Base-by-base conservation (phyloP, 306 rosid species). In the Carpinus viminea region DNA sequence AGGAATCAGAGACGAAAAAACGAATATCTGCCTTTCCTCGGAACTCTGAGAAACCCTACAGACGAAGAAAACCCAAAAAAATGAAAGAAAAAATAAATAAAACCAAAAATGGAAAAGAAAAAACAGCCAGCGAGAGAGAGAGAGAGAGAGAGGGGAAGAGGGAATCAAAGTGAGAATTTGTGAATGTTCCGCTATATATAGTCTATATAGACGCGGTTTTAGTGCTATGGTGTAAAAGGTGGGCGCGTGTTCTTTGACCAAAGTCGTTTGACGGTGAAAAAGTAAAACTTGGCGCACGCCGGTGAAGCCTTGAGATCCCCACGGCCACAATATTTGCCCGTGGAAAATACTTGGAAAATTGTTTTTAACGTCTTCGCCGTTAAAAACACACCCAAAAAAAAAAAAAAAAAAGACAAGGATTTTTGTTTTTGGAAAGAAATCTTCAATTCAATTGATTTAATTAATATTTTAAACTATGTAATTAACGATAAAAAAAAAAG, bases 21-120 rank as follows among this genome's bases (percentile, higher is more conserved):
- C 24, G 38, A 66, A 18, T 77, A 73, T 82, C 77, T 73, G 70
- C 20, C 8, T 59, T 55, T 15, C 74, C 24, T 72, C 10, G 20
- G 18, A 51, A 38, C 21, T 26, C 8, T 12, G 60, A 61, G 57
- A 13, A 53, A 71, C 71, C 64, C 77, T 15, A 47, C 43, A 11
- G 70, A 55, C 13, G 24, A 47, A 77, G 72, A 59, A 59, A 65
- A 17, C 45, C 71, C 45, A 41, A 41, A 41, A n/a, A 41, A 41
- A 41, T 41, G 9, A n/a, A 34, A 64, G 15, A 15, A 62, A 28
- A 62, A 62, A 31, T 7, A 62, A 62, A 13, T 5, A 64, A 16
- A 65, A 17, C 72, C 72, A 43, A 38, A 38, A 2, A 9, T 3
- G 0, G 50, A 43, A 9, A 18, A 24, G 16, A 60, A 60, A 26